Conservation (phyloP, 75 land plant species). For the Cryptomeria japonica region DNA sequence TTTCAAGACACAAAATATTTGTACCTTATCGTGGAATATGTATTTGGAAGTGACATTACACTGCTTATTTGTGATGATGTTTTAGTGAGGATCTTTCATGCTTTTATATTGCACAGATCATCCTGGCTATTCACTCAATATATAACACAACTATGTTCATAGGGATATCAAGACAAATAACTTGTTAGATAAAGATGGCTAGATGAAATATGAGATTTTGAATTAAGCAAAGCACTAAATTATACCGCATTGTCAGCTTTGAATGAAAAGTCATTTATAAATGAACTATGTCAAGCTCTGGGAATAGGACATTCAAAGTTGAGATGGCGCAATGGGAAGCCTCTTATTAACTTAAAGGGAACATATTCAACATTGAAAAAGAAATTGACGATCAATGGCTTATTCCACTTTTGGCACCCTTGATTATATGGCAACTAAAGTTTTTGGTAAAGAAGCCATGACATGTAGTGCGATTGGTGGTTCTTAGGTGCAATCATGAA, state of each 20-base stretch:
- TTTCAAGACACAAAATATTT: conserved; percentile 86
- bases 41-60: conserved; percentile 92
- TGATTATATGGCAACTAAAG: no score
- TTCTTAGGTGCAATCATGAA: no score
- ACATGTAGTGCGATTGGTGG: no score
- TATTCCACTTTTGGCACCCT: no score
- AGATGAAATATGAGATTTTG: conserved; percentile 98
- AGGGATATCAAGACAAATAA: conserved; percentile 99
- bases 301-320: conserved; percentile 23
- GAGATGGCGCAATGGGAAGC: conserved; percentile 26
- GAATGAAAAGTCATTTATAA: conserved; percentile 38
- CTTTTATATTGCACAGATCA: conserved; percentile 83
- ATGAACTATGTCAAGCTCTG: conserved; percentile 17
- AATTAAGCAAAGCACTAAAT: conserved; percentile 91
- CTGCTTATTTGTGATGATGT: conserved; percentile 82
- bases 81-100: conserved; percentile 80
- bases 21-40: conserved; percentile 94
- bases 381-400: conserved; percentile 79
- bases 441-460: no score
- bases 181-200: conserved; percentile 85
- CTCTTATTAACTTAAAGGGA: conserved; percentile 77
- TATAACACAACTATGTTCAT: conserved; percentile 89
- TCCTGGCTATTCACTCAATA: conserved; percentile 84
- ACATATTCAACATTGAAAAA: conserved; percentile 87
- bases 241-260: conserved; percentile 57